Base-by-base conservation (phyloP, 2,329 filamentous ascomycete genomes). In the Juglanconis sp. region DNA sequence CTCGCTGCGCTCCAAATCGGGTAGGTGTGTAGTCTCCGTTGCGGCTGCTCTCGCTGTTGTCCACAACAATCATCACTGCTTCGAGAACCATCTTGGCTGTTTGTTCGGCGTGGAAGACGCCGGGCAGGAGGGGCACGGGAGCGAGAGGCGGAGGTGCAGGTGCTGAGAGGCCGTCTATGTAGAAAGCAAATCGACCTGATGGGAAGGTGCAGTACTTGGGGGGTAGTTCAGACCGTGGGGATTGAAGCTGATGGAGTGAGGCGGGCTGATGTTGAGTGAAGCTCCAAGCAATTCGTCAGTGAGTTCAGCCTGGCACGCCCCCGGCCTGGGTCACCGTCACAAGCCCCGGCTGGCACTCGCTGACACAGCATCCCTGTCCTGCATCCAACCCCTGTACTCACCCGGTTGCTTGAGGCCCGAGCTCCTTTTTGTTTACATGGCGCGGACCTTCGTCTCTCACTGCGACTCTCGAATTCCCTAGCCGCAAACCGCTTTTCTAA, bases 51-150 rank as follows among this genome's bases (percentile, higher is more conserved):
- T 99, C 95, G 81, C 93, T 97, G 84, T 98, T 99, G 85, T 99
- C 95, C 72, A 98, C 92, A 84, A 98, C 88, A 77, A 99, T 91
- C 93, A 99, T 98, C 65, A 96, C 96, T 80, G 95, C 96, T 87
- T 99, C 95, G 78, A 99, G 88, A 79, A 89, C 91, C 95, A 99
- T 99, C 73, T 83, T 93, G 87, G 76, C 78, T 63, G 57, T 56
- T 59, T 55, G 59, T 50, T 38, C 59, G 59, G 54, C 54, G 40
- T 48, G 61, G 60, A 53, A 31, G 59, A 63, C 56, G 64, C 49
- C 66, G 69, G 65, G 64, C 65, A 62, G 61, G 60, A 59, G 59
- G 56, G 70, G 69, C 71, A 17, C n/a, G 44, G 44, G 59, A 63
- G 61, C 31, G 36, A 8, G 11, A 3, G 36, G 9, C n/a, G 38